Evolutionary conservation across 1,284 basidiomycete genomes (phyloP).

Genomic region (Ganoderma meredithae): DNA sequence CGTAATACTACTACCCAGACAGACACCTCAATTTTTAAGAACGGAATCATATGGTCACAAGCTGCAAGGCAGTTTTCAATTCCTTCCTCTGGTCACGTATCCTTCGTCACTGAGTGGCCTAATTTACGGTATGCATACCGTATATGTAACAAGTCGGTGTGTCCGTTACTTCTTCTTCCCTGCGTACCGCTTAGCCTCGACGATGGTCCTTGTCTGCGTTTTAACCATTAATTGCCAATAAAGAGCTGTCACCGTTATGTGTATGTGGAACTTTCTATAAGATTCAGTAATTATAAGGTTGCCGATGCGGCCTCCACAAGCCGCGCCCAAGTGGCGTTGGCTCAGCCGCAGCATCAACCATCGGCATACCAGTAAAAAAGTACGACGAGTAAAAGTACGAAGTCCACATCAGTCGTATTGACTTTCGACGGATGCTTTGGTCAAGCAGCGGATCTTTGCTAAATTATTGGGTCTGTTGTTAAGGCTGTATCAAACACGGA

Average conservation of each 20-base stretch:
- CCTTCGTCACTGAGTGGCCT: too few species aligned
- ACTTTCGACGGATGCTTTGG: not conserved
- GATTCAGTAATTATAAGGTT: not conserved
- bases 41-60: too few species aligned
- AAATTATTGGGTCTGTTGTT: not conserved
- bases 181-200: not conserved
- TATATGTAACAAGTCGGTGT: too few species aligned
- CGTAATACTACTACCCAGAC: too few species aligned
- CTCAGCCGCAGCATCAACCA: not conserved
- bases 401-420: not conserved
- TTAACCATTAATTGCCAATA: slow-evolving; percentile 6
- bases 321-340: not conserved
- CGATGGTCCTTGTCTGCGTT: not conserved
- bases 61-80: too few species aligned
- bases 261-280: not conserved
- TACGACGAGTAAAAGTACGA: too few species aligned
- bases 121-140: too few species aligned
- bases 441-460: not conserved
- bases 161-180: too few species aligned
- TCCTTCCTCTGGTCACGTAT: too few species aligned
- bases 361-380: too few species aligned
- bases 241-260: not conserved
- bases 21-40: too few species aligned
- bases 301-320: not conserved
- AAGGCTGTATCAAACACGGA: too few species aligned